Conservation (phyloP, 768 basidiomycete species). For the Sporobolomyces pararoseus region DNA sequence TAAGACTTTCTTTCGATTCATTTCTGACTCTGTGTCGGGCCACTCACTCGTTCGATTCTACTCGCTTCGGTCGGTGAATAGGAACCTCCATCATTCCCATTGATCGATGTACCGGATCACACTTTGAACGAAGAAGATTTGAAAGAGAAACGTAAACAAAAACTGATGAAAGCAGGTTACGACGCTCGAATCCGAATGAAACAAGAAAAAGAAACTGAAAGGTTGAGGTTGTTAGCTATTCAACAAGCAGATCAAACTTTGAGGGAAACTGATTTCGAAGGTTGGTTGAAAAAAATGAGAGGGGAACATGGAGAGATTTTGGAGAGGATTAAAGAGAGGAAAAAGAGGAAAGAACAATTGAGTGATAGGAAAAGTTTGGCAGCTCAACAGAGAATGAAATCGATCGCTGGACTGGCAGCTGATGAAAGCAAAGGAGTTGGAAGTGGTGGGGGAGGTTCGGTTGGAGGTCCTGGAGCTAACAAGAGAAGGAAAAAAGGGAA, state of each 20-base stretch:
- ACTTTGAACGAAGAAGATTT: constrained; percentile 83
- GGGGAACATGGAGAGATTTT: constrained; percentile 81
- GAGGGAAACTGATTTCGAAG: constrained; percentile 64
- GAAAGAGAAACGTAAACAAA: constrained; percentile 92
- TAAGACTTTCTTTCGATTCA: too few relatives aligned
- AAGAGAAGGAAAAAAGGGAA: not conserved
- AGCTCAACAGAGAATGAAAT: constrained; percentile 92
- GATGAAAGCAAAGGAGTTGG: constrained; percentile 80
- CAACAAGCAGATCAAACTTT: constrained; percentile 69
- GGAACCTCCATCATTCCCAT: constrained; percentile 76
- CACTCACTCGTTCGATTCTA: constrained; percentile 49
- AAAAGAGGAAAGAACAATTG: constrained; percentile 58
- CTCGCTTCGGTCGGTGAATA: constrained; percentile 51
- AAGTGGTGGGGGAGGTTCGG: constrained; percentile 66
- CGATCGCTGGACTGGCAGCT: constrained; percentile 81
- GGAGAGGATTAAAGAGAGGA: constrained; percentile 76
- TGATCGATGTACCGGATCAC: constrained; percentile 85
- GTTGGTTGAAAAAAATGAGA: constrained; percentile 71
- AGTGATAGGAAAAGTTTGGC: constrained; percentile 90
- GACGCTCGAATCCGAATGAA: constrained; percentile 80
- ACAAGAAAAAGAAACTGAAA: constrained; percentile 82
- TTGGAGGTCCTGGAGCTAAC: constrained; percentile 11
- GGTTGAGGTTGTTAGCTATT: constrained; percentile 55
- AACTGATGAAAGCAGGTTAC: constrained; percentile 84
- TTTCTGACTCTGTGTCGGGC: too few relatives aligned